Evolutionary conservation across 345 rosid genomes (phyloP).

Genomic region (Chamaenerion angustifolium): DNA sequence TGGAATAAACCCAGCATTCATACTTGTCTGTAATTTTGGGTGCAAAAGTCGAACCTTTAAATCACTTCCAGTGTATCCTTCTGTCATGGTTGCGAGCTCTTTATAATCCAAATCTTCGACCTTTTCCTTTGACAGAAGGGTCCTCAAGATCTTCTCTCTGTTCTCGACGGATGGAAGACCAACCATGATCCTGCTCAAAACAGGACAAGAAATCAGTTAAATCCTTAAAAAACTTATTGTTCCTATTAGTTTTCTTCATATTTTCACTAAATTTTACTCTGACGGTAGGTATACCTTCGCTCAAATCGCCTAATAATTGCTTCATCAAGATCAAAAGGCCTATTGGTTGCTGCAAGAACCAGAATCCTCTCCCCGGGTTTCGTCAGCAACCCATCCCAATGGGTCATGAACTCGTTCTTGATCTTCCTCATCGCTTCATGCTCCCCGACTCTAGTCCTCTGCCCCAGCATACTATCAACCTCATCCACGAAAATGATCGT

Average conservation of each 20-base stretch:
- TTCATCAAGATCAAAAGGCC: conserved; percentile 99
- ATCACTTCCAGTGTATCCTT: conserved; percentile 94
- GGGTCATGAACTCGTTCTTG: conserved; percentile 95
- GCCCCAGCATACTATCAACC: conserved; percentile 99
- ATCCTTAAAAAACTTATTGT: not conserved
- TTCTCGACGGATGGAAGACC: conserved; percentile 74
- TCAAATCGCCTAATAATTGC: conserved; percentile 98
- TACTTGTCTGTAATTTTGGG: not conserved
- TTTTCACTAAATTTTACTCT: no score
- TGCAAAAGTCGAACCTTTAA: conserved; percentile 51
- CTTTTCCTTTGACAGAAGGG: conserved; percentile 71
- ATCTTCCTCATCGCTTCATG: conserved; percentile 98
- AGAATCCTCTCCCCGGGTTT: conserved; percentile 76
- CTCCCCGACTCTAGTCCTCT: conserved; percentile 86
- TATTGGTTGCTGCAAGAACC: conserved; percentile 97
- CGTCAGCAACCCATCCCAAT: conserved; percentile 95
- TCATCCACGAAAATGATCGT: conserved; percentile 94
- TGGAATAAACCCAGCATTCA: no score
- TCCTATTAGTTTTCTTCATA: no score
- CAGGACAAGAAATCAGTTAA: conserved; percentile 2
- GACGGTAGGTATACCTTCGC: conserved; percentile 36
- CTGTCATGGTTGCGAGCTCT: conserved; percentile 83
- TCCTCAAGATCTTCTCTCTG: conserved; percentile 79
- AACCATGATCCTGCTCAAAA: conserved; percentile 70
- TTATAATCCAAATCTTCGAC: conserved; percentile 61